A percentile compares a stretch with the other conserved stretches of the same genome.
Evolutionary conservation across 169 alveolate species (phyloP).

Genomic region (Eimeria tenella): DNA sequence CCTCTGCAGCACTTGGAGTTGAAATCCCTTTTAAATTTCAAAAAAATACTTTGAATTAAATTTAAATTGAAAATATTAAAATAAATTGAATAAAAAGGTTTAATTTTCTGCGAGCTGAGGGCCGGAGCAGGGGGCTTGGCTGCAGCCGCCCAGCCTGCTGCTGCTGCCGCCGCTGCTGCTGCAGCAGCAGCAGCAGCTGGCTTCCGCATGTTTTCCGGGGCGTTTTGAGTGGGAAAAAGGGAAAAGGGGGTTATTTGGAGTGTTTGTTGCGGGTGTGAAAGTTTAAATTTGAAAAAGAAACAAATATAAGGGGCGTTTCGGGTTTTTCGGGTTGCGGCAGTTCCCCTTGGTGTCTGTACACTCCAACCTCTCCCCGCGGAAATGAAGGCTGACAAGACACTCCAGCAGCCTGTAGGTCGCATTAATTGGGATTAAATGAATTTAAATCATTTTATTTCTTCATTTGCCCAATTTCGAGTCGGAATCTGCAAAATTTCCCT

Average conservation of each 20-base stretch:
- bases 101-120: neutral
- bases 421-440: no score
- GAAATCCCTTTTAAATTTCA: neutral
- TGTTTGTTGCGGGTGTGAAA: neutral
- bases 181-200: neutral
- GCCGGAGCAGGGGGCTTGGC: neutral
- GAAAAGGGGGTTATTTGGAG: neutral
- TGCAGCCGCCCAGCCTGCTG: neutral
- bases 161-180: neutral
- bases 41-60: no score
- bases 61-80: no score
- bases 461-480: neutral
- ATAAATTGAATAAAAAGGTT: no score
- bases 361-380: neutral
- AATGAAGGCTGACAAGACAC: slow-evolving; percentile 41
- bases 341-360: neutral
- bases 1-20: neutral
- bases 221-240: neutral
- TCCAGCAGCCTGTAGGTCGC: slow-evolving; percentile 4
- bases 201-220: neutral
- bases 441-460: no score
- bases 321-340: neutral
- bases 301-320: neutral
- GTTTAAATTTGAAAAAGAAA: neutral
- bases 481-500: no score